Conservation (phyloP, 345 rosid genomes). For the Hypericum androsaemum region DNA sequence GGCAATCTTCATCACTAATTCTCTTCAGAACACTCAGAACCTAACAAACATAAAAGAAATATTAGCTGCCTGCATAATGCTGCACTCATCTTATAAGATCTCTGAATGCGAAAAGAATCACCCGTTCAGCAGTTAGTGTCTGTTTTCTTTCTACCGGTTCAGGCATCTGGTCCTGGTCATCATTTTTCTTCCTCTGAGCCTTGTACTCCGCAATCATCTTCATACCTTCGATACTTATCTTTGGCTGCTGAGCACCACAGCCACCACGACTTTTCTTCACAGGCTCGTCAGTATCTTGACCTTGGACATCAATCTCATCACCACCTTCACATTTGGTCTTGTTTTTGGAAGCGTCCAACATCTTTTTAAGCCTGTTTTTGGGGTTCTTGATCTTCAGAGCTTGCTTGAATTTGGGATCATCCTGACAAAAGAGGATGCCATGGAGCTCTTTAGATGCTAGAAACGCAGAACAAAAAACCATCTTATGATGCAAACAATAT, state of each 20-base stretch:
- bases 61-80: slow-evolving; percentile 7
- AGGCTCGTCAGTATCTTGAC: slow-evolving; percentile 62
- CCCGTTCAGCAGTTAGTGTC: slow-evolving; percentile 90
- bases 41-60: slow-evolving; percentile 19
- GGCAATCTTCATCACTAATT: slow-evolving; percentile 92
- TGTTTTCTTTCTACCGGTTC: slow-evolving; percentile 94
- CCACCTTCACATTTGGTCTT: slow-evolving; percentile 86
- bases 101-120: slow-evolving; percentile 13
- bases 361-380: slow-evolving; percentile 75
- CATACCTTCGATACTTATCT: slow-evolving; percentile 88
- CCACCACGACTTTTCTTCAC: slow-evolving; percentile 79
- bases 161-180: slow-evolving; percentile 88
- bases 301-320: slow-evolving; percentile 60
- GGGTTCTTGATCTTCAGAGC: slow-evolving; percentile 91
- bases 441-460: too few relatives aligned
- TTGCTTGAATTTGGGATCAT: slow-evolving; percentile 88
- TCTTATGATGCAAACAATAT: too few relatives aligned
- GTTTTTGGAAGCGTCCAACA: slow-evolving; percentile 81
- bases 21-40: slow-evolving; percentile 88
- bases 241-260: slow-evolving; percentile 92
- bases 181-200: slow-evolving; percentile 59
- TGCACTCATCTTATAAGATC: slow-evolving; percentile 1
- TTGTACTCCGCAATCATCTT: slow-evolving; percentile 91
- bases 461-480: too few relatives aligned
- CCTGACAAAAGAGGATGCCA: slow-evolving; percentile 45